phyloP scores from a whole-genome alignment of 495 filamentous ascomycete species.

The Sordaria brevicollis region DNA sequence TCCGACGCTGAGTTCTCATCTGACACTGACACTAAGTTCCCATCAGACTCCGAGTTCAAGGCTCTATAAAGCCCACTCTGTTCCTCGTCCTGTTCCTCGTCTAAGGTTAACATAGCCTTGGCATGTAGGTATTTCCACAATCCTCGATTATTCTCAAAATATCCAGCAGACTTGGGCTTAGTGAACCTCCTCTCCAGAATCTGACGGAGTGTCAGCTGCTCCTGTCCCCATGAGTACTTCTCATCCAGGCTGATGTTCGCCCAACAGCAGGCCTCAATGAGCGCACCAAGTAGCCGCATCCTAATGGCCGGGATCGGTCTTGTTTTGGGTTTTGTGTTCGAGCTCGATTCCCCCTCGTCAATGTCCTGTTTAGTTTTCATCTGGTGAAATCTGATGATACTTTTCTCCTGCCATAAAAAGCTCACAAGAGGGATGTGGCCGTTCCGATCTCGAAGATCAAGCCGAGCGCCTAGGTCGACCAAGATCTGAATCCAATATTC shows the following conservation, averaged over 20 bases:
- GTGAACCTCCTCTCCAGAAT: not conserved
- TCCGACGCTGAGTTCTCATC: no score
- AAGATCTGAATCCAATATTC: not conserved
- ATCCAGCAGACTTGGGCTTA: not conserved
- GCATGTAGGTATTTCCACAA: not conserved
- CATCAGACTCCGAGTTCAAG: no score
- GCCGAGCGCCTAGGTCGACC: not conserved
- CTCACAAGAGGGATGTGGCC: not conserved
- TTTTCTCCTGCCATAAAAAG: not conserved
- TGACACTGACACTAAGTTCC: no score
- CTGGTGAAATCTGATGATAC: no score
- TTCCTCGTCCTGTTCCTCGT: no score
- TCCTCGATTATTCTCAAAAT: not conserved
- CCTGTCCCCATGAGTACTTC: not conserved
- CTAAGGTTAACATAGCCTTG: no score
- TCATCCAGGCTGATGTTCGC: not conserved
- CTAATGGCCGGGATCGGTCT: no score
- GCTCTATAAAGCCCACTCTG: no score
- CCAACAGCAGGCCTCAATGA: not conserved
- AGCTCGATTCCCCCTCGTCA: not conserved
- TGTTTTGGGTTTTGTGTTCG: no score
- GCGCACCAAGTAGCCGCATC: no score
- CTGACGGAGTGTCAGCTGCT: not conserved
- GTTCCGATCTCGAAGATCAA: not conserved
- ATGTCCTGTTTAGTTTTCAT: no score